A percentile compares a stretch with the other conserved stretches of the same genome.
phyloP scores from a whole-genome alignment of 2,329 filamentous ascomycete genomes.

The Cladosporium sp. region DNA sequence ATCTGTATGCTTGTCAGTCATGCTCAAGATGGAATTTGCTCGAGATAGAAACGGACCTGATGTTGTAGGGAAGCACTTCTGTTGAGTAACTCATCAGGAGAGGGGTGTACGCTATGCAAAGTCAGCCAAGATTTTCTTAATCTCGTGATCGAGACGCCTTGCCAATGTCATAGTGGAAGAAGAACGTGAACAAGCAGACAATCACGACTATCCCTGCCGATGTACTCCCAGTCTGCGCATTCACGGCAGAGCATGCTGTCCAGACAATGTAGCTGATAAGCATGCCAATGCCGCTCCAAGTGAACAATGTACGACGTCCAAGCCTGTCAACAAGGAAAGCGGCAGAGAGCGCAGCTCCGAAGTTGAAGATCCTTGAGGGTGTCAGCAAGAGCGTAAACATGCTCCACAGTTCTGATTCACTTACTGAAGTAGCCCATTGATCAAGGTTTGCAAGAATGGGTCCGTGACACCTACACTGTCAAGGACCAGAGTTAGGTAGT shows the following conservation, averaged over 20 bases:
- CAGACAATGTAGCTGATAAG: conserved; percentile 47
- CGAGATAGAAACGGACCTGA: conserved; percentile 18
- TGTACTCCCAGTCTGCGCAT: conserved; percentile 32
- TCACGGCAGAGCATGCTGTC: conserved; percentile 45
- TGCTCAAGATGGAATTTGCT: neutral
- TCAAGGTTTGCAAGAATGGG: conserved; percentile 24
- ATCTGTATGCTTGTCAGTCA: conserved; percentile 9
- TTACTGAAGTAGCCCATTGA: conserved; percentile 30
- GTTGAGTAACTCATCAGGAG: conserved; percentile 18
- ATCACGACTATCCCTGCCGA: conserved; percentile 39
- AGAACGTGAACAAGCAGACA: conserved; percentile 59
- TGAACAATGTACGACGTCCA: conserved; percentile 41
- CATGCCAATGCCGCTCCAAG: conserved; percentile 49
- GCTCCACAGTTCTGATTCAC: neutral
- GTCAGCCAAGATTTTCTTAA: neutral
- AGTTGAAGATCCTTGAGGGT: conserved; percentile 37
- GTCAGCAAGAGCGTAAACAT: neutral
- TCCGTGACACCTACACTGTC: conserved; percentile 29
- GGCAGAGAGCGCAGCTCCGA: conserved; percentile 35
- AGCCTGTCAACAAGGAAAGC: conserved; percentile 38
- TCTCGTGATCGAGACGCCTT: neutral
- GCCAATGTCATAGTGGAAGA: conserved; percentile 56
- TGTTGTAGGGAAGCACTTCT: conserved; percentile 23
- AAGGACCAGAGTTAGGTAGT: conserved; percentile 29
- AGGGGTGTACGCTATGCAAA: conserved; percentile 15